Evolutionary conservation across 2,329 filamentous ascomycete genomes (phyloP).

Genomic region (Dactylellina haptotyla): DNA sequence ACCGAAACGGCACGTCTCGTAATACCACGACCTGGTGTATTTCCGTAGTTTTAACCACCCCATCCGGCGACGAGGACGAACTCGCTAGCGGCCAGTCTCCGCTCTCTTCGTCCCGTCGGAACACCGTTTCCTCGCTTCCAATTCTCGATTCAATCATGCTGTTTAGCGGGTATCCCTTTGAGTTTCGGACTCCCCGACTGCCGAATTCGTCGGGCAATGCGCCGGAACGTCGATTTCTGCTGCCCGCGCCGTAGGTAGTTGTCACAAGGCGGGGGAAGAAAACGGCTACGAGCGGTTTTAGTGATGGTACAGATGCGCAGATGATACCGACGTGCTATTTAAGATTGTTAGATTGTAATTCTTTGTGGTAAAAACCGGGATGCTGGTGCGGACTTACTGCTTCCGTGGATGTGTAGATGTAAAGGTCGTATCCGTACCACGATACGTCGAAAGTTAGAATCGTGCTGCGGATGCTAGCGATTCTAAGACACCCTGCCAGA

Average conservation of each 20-base stretch:
- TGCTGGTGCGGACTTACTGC: constrained; percentile 28
- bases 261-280: constrained; percentile 47
- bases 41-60: constrained; percentile 45
- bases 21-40: constrained; percentile 46
- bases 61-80: constrained; percentile 2
- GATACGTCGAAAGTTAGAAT: constrained; percentile 46
- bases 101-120: constrained; percentile 32
- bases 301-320: constrained; percentile 44
- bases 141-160: constrained; percentile 35
- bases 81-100: constrained; percentile 3
- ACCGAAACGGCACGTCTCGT: constrained; percentile 26
- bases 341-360: constrained; percentile 7
- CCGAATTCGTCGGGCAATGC: constrained; percentile 27
- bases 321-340: constrained; percentile 51
- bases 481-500: constrained; percentile 46
- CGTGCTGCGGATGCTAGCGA: constrained; percentile 42
- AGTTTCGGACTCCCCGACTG: constrained; percentile 30
- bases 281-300: constrained; percentile 44
- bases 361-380: background rate
- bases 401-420: constrained; percentile 50
- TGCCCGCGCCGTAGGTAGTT: constrained; percentile 39
- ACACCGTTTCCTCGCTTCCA: constrained; percentile 47
- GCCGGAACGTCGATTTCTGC: constrained; percentile 23
- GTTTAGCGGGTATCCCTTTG: constrained; percentile 43
- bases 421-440: constrained; percentile 51